Conservation (phyloP, 2,329 filamentous ascomycete species). For the Thyridium curvatum region DNA sequence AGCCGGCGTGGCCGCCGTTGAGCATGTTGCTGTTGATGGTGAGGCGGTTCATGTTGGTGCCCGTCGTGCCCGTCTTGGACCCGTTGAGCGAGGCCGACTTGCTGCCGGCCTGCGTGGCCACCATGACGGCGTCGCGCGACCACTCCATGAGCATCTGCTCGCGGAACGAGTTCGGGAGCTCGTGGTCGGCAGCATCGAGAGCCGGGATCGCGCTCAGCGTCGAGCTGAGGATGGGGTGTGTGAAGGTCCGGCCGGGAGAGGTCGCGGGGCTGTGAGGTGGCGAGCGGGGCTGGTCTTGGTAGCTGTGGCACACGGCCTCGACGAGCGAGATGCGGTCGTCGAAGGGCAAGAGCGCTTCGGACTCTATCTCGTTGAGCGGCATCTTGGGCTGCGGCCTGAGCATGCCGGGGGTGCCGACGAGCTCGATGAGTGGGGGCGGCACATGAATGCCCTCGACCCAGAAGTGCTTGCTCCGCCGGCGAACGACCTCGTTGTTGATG, state of each 20-base stretch:
- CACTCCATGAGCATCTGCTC: conserved; percentile 76
- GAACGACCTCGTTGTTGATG: conserved; percentile 69
- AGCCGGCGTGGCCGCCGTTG: conserved; percentile 16
- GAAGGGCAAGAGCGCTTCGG: conserved; percentile 65
- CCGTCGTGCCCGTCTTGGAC: conserved; percentile 60
- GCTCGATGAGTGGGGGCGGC: conserved; percentile 59
- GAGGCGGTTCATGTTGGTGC: conserved; percentile 47
- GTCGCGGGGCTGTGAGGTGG: conserved; percentile 63
- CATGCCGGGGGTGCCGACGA: conserved; percentile 49
- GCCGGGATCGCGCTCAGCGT: conserved; percentile 32
- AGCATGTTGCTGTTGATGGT: conserved; percentile 44
- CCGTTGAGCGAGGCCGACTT: conserved; percentile 71
- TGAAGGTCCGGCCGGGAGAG: conserved; percentile 61
- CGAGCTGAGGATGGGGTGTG: conserved; percentile 53
- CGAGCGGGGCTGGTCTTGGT: conserved; percentile 55
- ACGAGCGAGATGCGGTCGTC: conserved; percentile 67
- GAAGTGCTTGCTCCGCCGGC: conserved; percentile 65
- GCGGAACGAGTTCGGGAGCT: conserved; percentile 60
- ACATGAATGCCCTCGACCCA: conserved; percentile 73
- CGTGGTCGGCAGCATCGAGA: conserved; percentile 31
- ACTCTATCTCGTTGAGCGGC: conserved; percentile 48
- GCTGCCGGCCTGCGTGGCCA: conserved; percentile 60
- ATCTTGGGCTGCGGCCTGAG: conserved; percentile 35
- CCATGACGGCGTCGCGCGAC: conserved; percentile 69
- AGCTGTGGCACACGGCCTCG: conserved; percentile 66